Base-by-base conservation (phyloP, 2,329 filamentous ascomycete genomes). In the Tolypocladium guangdongense region DNA sequence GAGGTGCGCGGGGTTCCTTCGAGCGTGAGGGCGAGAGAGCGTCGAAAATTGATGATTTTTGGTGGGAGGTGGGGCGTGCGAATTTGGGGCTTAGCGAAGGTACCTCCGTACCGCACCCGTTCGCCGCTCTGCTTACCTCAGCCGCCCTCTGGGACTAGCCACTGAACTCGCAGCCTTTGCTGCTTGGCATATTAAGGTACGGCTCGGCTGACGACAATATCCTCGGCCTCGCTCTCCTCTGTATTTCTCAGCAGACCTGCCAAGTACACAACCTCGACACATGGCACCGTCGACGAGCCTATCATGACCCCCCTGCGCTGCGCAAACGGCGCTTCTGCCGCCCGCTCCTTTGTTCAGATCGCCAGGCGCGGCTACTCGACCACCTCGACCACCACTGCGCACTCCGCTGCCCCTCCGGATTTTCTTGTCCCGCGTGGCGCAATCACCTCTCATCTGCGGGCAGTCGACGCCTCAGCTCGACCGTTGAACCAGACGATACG, bases 31-130 rank as follows among this genome's bases (percentile, higher is more conserved):
- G 43, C 43, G 43, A 49, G 45, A 53, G 61, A 69, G 57, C 60
- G 58, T 62, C 62, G 52, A 66, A 71, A 71, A 70, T 71, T 71
- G 62, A 63, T 64, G 68, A 70, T 68, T 69, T 70, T 71, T 69
- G 68, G 68, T 72, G 70, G 68, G 70, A 68, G 65, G 67, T 67
- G 67, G 69, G 68, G 69, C 66, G 58, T 61, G 59, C 60, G 61
- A 59, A 33, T 58, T 68, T 65, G 66, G 68, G 68, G 67, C 66
- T 70, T 69, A 70, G 65, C 66, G 65, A 70, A 55, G 20, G 43
- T 46, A 52, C 50, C 41, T 46, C 18, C 18, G 24, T 16, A 16
- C 22, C 22, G 30, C 30, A 4, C 30, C 20, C 43, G 12, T 32
- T 38, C 39, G 14, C 11, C 16, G 41, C 51, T 24, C 30, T 22